These are phyloP conservation scores for Lolium multiflorum DNA, from an alignment of 176 grass and related monocot species.

Conservation along the genomic window DNA sequence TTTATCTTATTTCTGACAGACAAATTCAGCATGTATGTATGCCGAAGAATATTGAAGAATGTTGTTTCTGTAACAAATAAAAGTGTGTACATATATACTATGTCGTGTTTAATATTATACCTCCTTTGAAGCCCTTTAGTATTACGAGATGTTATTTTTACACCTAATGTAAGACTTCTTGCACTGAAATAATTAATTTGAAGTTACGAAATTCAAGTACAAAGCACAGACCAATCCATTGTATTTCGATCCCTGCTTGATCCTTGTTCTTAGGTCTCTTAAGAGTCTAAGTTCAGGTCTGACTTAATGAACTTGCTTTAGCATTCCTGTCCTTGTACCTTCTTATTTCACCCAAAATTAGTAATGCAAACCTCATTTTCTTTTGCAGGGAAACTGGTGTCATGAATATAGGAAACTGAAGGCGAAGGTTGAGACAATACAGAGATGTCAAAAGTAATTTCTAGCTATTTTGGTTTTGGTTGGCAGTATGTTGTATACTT, in stretches of 20 bases:
- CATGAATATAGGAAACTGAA: slow-evolving; percentile 87
- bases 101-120: not conserved
- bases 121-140: not conserved
- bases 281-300: no score
- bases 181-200: not conserved
- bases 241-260: no score
- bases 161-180: no score
- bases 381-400: slow-evolving; percentile 79
- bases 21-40: not conserved
- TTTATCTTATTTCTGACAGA: slow-evolving; percentile 10
- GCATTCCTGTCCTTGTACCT: not conserved
- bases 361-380: slow-evolving; percentile 33
- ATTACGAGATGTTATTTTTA: not conserved
- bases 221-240: not conserved
- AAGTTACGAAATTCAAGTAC: not conserved
- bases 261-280: not conserved
- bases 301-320: no score
- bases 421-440: slow-evolving; percentile 81
- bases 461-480: slow-evolving; percentile 11
- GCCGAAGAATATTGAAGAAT: not conserved
- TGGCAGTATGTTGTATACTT: slow-evolving; percentile 6
- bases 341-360: slow-evolving; percentile 3
- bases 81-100: not conserved
- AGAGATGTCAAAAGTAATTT: slow-evolving; percentile 86
- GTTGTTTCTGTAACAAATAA: not conserved